Base-by-base conservation (phyloP, 345 rosid genomes). In the Pelargonium nanum region DNA sequence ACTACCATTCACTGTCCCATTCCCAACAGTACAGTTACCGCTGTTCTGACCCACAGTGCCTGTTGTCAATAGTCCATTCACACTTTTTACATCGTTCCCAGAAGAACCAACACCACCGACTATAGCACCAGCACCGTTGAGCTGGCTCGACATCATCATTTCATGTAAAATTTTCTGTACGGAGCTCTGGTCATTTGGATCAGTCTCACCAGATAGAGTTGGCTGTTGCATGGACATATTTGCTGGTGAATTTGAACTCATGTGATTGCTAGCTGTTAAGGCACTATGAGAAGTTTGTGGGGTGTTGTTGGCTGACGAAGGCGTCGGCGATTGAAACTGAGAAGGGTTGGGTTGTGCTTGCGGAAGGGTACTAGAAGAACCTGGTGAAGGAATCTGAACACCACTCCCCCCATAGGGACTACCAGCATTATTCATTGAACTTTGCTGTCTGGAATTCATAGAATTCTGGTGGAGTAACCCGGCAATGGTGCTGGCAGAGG, bases 81-180 rank as follows among this genome's bases (percentile, higher is more conserved):
- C 57, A 62, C 44, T 75, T 44, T 77, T 78, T 64, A 70, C 24
- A 19, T 72, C 75, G 62, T 67, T 76, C 45, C 70, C 80, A 48
- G 76, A 22, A 51, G 81, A 75, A 66, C 70, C 70, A 56, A 56
- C 70, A 53, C 56, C 68, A 50, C 79, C 67, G 22, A 21, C 72
- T 72, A 71, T 69, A 54, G 75, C 68, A 58, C 79, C 78, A 0
- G 74, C 32, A 22, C 79, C 80, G 57, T 66, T 72, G n/a, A 74
- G 67, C 59, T 79, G 83, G 64, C 70, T 62, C 9, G 85, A 74
- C 69, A 79, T 74, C 76, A 80, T 63, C 66, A 81, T 63, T 28
- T 82, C 81, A 45, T 80, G 90, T 56, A 84, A 59, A 22, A 84
- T 65, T 64, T 80, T 84, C 72, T 84, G 85, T 26, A 81, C 86